phyloP scores from a whole-genome alignment of 2,329 filamentous ascomycete species.

The Boeremia exigua region DNA sequence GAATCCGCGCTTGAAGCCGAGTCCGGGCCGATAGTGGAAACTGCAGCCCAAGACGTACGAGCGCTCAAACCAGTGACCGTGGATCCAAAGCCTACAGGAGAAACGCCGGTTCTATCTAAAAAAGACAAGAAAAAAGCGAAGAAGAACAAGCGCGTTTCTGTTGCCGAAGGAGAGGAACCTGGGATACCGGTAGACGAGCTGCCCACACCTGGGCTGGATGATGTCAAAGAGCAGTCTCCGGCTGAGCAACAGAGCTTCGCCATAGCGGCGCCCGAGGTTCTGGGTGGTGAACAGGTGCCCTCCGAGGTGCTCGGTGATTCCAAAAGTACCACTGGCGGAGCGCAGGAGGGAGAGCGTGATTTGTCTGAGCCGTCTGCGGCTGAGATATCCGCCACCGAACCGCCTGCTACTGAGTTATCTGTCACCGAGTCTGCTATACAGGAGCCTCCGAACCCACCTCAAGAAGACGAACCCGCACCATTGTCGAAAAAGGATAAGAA shows the following conservation, averaged over 20 bases:
- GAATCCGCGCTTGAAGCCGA: not conserved
- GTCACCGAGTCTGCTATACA: not conserved
- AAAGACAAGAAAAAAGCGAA: not conserved
- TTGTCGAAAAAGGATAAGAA: conserved; percentile 24
- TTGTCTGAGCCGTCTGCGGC: not conserved
- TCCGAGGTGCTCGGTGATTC: no score
- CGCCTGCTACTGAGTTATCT: not conserved
- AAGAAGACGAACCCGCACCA: not conserved
- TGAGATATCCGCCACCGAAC: not conserved
- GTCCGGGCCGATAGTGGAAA: not conserved
- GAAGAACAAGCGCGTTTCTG: not conserved
- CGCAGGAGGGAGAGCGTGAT: no score
- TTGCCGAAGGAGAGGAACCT: not conserved
- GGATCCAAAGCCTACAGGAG: not conserved
- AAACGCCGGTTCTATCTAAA: not conserved
- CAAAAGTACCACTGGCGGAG: no score
- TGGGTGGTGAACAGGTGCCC: no score
- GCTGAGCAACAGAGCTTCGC: not conserved
- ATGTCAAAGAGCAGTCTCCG: not conserved
- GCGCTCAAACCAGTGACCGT: not conserved
- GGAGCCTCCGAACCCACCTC: not conserved
- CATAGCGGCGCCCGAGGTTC: not conserved
- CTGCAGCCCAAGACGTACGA: not conserved
- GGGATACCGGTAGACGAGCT: not conserved
- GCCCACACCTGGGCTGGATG: no score